Conservation (phyloP, 2,329 filamentous ascomycete species). For the Phialocephala sp. region DNA sequence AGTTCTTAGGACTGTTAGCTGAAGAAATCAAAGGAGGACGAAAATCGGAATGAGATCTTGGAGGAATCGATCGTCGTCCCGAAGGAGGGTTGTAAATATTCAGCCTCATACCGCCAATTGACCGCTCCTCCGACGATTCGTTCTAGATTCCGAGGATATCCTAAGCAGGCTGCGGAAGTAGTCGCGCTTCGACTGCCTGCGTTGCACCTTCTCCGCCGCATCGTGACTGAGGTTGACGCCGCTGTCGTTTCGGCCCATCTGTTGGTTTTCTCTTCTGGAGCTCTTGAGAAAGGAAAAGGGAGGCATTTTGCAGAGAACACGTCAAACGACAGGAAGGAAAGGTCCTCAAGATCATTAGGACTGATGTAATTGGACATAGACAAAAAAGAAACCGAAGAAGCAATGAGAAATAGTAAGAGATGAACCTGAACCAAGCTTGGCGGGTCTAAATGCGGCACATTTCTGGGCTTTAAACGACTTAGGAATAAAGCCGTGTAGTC, state of each 20-base stretch:
- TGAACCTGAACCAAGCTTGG: slow-evolving; percentile 10
- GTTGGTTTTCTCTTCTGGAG: slow-evolving; percentile 28
- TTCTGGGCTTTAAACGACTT: background rate
- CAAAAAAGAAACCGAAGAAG: slow-evolving; percentile 15
- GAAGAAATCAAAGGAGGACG: background rate
- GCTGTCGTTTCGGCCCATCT: slow-evolving; percentile 23
- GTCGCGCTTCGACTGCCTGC: slow-evolving; percentile 42
- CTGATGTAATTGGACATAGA: slow-evolving; percentile 22
- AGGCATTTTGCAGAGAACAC: slow-evolving; percentile 36
- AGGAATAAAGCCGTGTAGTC: slow-evolving; percentile 11
- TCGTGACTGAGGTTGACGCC: slow-evolving; percentile 26
- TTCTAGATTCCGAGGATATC: slow-evolving; percentile 30
- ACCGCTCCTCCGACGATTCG: slow-evolving; percentile 30
- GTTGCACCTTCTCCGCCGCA: slow-evolving; percentile 37
- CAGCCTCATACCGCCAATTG: slow-evolving; percentile 28
- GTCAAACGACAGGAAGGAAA: slow-evolving; percentile 12
- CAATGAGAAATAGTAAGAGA: slow-evolving; percentile 12
- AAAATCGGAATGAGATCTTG: slow-evolving; percentile 3
- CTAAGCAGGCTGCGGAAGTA: slow-evolving; percentile 43
- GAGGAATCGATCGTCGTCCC: slow-evolving; percentile 2
- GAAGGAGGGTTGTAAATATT: slow-evolving; percentile 6
- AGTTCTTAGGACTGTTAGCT: slow-evolving; percentile 20
- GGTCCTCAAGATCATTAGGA: slow-evolving; percentile 18
- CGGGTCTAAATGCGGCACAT: slow-evolving; percentile 5
- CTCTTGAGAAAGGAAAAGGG: slow-evolving; percentile 39